These are phyloP conservation scores for Metschnikowia kunwiensis DNA, from an alignment of 805 yeast species.

Conservation along the genomic window DNA sequence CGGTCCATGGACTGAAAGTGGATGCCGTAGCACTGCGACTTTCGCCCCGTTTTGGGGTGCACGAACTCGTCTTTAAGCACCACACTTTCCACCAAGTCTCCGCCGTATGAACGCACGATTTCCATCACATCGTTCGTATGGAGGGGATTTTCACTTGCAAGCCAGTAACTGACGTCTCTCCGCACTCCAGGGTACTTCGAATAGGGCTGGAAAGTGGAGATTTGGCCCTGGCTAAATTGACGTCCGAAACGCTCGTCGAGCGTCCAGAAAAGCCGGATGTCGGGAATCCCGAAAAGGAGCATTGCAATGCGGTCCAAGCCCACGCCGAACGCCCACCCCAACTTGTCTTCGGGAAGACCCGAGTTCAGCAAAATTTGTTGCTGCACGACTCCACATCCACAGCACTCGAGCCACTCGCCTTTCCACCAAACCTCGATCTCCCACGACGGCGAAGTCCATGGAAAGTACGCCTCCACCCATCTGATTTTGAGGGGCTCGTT, in stretches of 20 bases:
- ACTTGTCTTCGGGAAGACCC: conserved; percentile 53
- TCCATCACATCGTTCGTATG: conserved; percentile 96
- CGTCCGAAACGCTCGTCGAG: conserved; percentile 67
- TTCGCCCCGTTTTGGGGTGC: conserved; percentile 77
- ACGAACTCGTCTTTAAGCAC: conserved; percentile 73
- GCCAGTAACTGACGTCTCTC: conserved; percentile 93
- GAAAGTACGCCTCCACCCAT: conserved; percentile 95
- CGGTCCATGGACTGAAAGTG: conserved; percentile 96
- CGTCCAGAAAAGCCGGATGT: conserved; percentile 91
- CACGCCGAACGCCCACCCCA: conserved; percentile 98
- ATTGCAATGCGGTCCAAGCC: conserved; percentile 95
- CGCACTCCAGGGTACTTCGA: conserved; percentile 85
- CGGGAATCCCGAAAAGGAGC: conserved; percentile 93
- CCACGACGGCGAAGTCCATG: conserved; percentile 99
- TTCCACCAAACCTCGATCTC: conserved; percentile 99
- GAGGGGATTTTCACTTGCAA: conserved; percentile 47
- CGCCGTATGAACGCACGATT: conserved; percentile 77
- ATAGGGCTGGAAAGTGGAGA: conserved; percentile 77
- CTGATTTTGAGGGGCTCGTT: conserved; percentile 78
- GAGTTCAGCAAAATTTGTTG: conserved; percentile 74
- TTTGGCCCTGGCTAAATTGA: conserved; percentile 67
- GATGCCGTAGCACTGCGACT: conserved; percentile 83
- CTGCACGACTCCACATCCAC: conserved; percentile 91
- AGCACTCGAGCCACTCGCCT: conserved; percentile 95
- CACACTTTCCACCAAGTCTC: conserved; percentile 87